These are phyloP conservation scores for Colletotrichum cordylinicola DNA, from an alignment of 2,329 filamentous ascomycete species.

Conservation along the genomic window DNA sequence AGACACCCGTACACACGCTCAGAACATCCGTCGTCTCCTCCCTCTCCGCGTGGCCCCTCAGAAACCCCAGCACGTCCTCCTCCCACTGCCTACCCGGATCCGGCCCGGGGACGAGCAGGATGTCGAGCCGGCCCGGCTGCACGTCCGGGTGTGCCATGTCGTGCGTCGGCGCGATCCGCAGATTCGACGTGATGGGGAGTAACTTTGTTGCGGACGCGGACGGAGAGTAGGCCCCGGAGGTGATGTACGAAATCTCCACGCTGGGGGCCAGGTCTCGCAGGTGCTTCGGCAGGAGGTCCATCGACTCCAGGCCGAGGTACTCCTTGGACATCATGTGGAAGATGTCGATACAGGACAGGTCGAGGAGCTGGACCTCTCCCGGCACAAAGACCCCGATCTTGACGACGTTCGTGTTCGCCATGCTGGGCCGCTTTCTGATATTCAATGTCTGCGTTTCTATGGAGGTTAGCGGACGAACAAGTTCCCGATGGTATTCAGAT, in stretches of 20 bases:
- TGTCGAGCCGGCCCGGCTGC: constrained; percentile 54
- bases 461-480: background rate
- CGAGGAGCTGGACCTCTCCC: constrained; percentile 51
- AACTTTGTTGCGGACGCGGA: background rate
- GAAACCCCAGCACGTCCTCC: constrained; percentile 43
- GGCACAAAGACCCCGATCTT: constrained; percentile 59
- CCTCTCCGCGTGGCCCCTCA: constrained; percentile 42
- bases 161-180: constrained; percentile 46
- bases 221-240: constrained; percentile 37
- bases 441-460: background rate
- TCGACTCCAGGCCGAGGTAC: constrained; percentile 40
- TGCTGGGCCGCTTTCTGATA: background rate
- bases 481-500: background rate
- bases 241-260: constrained; percentile 53
- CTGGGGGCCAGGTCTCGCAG: constrained; percentile 46
- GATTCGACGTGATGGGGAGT: constrained; percentile 47
- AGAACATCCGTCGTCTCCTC: constrained; percentile 51
- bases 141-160: constrained; percentile 50
- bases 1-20: constrained; percentile 57
- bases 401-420: constrained; percentile 32
- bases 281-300: constrained; percentile 35
- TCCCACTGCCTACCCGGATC: constrained; percentile 42
- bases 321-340: constrained; percentile 51
- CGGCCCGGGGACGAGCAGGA: constrained; percentile 57
- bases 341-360: constrained; percentile 56